Base-by-base conservation (phyloP, 805 yeast species). In the Candida gorgasii region DNA sequence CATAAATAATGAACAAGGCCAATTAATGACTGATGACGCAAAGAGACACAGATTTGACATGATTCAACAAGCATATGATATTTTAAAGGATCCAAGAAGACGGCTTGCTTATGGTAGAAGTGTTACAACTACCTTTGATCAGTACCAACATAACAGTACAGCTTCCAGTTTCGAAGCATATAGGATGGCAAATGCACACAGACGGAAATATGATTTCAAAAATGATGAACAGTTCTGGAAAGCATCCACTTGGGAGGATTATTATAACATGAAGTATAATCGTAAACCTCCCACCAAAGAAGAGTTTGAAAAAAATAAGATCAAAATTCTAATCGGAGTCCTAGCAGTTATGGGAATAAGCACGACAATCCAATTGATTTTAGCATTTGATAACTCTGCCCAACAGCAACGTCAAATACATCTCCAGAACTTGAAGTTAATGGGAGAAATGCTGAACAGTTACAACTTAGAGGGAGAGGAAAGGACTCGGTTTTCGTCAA, bases 201-300 rank as follows among this genome's bases (percentile, higher is more conserved):
- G 73, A n/a, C 47, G 36, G 28, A 45, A 56, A 33, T 63, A 65
- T 47, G 43, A 52, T 26, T 69, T 63, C 42, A 40, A 59, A 2
- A 53, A 57, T 26, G 63, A 67, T 48, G 74, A 72, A 42, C 63
- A 64, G 26, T 80, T 80, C 57, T 78, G 83, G 79, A 75, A 66
- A 37, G 84, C 86, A 0, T 81, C 81, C 0, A 76, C 76, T 0
- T 80, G 86, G 86, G 84, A 80, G 48, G 86, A 80, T 44, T 74
- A 72, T 54, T 75, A 79, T 67, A 55, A 61, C 30, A 65, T 72
- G 67, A 59, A 59, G 52, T 61, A 65, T 43, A 54, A 64, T 23
- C 50, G 69, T 18, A 41, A 46, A 14, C 72, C 72, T 4, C 76
- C 71, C 16, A 64, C 78, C 42, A 57, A 58, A 51, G 67, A 65